These are phyloP conservation scores for Alternaria gaisen DNA, from an alignment of 2,329 filamentous ascomycete genomes.

Conservation along the genomic window DNA sequence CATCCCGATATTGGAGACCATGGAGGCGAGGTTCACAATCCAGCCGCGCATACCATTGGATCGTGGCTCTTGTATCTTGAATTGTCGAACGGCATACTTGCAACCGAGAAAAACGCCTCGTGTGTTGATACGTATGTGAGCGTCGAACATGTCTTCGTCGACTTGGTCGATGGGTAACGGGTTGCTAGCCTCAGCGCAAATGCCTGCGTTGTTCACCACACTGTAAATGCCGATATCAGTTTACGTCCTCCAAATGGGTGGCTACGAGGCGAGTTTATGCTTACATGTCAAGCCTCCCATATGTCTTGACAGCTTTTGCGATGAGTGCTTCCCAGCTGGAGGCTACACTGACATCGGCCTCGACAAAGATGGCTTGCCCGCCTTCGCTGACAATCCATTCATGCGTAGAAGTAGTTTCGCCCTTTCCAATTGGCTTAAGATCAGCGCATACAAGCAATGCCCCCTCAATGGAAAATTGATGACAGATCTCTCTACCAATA, in stretches of 20 bases:
- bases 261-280: not conserved
- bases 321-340: too few relatives aligned
- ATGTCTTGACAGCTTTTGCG: too few relatives aligned
- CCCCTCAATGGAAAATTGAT: not conserved
- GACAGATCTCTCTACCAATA: constrained; percentile 35
- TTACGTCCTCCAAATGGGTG: not conserved
- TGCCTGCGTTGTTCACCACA: constrained; percentile 1
- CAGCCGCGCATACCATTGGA: constrained; percentile 44
- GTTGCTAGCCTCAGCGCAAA: constrained; percentile 2
- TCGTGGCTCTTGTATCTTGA: constrained; percentile 48
- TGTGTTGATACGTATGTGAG: constrained; percentile 49
- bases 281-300: too few relatives aligned
- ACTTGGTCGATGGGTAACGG: not conserved
- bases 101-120: constrained; percentile 52
- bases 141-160: constrained; percentile 44
- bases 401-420: too few relatives aligned
- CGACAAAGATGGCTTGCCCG: too few relatives aligned
- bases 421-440: too few relatives aligned
- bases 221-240: not conserved
- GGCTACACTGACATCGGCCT: too few relatives aligned
- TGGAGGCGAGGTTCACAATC: constrained; percentile 52
- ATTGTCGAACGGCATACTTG: constrained; percentile 51
- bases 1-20: constrained; percentile 33
- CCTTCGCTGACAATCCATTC: too few relatives aligned
- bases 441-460: not conserved